phyloP scores from a whole-genome alignment of 306 rosid species.

The Prinsepia uniflora region DNA sequence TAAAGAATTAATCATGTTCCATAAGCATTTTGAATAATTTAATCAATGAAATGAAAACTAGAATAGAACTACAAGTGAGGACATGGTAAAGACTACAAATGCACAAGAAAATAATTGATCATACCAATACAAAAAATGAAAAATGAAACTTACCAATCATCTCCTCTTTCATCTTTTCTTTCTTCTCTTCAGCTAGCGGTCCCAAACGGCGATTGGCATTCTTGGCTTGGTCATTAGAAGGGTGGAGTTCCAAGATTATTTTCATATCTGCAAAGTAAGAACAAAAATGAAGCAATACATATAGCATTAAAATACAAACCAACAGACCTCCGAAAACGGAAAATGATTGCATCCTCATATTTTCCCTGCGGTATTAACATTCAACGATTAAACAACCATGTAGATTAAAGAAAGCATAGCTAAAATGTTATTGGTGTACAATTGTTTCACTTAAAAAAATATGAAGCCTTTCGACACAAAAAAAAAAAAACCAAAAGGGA shows the following conservation, averaged over 20 bases:
- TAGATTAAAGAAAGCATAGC: neutral
- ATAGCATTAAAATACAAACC: neutral
- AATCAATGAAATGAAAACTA: neutral
- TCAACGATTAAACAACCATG: neutral
- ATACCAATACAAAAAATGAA: conserved; percentile 39
- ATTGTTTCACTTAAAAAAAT: conserved; percentile 19
- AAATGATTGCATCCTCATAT: conserved; percentile 37
- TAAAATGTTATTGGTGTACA: neutral
- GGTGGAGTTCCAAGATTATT: conserved; percentile 71
- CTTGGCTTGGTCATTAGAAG: conserved; percentile 70
- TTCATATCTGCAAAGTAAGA: conserved; percentile 58
- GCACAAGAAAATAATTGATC: neutral
- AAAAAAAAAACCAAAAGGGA: neutral
- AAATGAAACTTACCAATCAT: conserved; percentile 57
- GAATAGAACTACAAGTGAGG: neutral
- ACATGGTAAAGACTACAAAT: neutral
- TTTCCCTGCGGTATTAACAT: neutral
- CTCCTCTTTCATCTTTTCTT: conserved; percentile 93
- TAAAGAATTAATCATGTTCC: neutral
- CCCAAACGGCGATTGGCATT: conserved; percentile 54
- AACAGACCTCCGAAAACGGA: conserved; percentile 12
- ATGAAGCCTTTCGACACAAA: neutral
- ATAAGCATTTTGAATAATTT: neutral
- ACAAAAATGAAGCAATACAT: conserved; percentile 1
- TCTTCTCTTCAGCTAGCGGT: conserved; percentile 84